phyloP scores from a whole-genome alignment of 768 basidiomycete genomes.

The Ramaria rubella region DNA sequence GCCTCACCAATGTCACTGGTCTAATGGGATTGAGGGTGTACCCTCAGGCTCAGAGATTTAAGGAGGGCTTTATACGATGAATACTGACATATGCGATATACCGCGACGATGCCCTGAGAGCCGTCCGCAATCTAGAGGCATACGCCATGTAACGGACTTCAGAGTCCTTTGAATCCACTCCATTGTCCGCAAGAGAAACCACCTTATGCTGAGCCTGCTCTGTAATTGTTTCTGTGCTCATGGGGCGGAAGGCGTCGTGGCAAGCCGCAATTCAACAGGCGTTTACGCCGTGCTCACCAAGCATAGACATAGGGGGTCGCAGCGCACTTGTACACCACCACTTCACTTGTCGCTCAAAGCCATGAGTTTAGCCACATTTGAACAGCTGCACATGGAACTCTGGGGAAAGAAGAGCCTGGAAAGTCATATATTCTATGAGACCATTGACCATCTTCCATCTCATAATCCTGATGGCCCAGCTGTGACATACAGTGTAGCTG shows the following conservation, averaged over 20 bases:
- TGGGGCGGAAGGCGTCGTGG: constrained; percentile 1
- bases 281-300: neutral
- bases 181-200: constrained; percentile 51
- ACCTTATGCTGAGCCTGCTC: constrained; percentile 42
- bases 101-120: constrained; percentile 57
- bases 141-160: constrained; percentile 71
- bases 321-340: too few relatives aligned
- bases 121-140: constrained; percentile 70
- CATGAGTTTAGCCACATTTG: too few relatives aligned
- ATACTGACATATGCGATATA: constrained; percentile 71
- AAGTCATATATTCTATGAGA: too few relatives aligned
- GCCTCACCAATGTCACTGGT: constrained; percentile 82
- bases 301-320: neutral
- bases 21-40: constrained; percentile 29
- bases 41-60: neutral
- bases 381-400: too few relatives aligned
- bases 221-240: constrained; percentile 12
- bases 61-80: constrained; percentile 9
- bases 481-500: too few relatives aligned
- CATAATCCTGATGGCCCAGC: too few relatives aligned
- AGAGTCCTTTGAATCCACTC: constrained; percentile 62
- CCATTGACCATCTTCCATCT: too few relatives aligned
- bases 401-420: too few relatives aligned
- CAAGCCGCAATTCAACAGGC: neutral
- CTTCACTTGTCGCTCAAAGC: too few relatives aligned